A percentile compares a stretch with the other conserved stretches of the same genome.
These are phyloP conservation scores for Lactuca saligna DNA, from an alignment of 129 eudicot species.

Conservation along the genomic window DNA sequence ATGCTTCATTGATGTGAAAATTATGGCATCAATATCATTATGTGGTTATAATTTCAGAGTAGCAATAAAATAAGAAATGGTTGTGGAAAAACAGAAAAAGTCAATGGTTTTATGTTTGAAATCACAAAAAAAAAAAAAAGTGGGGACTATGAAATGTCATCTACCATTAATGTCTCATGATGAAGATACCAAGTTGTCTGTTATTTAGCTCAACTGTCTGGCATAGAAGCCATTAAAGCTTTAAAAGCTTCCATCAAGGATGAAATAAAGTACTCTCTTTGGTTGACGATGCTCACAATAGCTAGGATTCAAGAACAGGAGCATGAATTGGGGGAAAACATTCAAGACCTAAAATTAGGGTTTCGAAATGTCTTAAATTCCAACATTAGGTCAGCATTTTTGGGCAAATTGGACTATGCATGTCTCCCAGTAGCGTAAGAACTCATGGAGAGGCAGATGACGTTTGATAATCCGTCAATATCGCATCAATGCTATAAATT, in stretches of 20 bases:
- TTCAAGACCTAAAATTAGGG: conserved; percentile 26
- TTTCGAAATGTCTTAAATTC: conserved; percentile 2
- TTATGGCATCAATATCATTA: background rate
- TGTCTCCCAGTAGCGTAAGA: background rate
- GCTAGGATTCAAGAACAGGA: background rate
- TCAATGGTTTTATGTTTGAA: conserved; percentile 3
- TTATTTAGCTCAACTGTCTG: conserved; percentile 10
- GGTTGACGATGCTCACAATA: background rate
- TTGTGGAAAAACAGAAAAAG: background rate
- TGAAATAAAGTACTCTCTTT: background rate
- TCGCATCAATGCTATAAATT: conserved; percentile 10
- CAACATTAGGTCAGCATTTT: conserved; percentile 18
- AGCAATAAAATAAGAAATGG: background rate
- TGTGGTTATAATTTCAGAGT: background rate
- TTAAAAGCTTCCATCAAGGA: conserved; percentile 3
- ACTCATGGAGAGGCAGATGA: background rate
- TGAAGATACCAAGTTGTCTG: background rate
- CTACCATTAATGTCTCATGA: conserved; percentile 9
- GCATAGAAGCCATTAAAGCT: conserved; percentile 10
- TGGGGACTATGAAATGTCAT: background rate
- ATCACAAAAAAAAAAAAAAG: background rate
- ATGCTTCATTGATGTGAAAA: background rate
- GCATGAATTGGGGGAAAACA: conserved; percentile 8
- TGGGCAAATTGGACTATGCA: conserved; percentile 12
- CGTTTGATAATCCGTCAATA: conserved; percentile 13